Base-by-base conservation (phyloP, 441 rosid genomes). In the Viola pubescens region DNA sequence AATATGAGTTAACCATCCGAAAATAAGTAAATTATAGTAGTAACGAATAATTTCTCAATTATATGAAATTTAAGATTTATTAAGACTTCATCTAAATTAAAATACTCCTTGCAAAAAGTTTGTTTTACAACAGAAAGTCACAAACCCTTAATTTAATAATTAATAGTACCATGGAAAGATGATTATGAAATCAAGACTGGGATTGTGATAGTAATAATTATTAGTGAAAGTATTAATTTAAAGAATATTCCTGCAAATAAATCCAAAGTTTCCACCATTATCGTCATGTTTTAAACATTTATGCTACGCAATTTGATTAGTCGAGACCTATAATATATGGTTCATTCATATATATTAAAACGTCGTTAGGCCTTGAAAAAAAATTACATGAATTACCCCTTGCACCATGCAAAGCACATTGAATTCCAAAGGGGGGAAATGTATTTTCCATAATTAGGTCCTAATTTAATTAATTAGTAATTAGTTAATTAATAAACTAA, bases 211-310 rank as follows among this genome's bases (percentile, higher is more conserved):
- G 19, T 16, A 16, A 16, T 16, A 16, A 16, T 16, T 16, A 16
- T 16, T 16, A 16, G 19, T 16, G 1, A 0, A 16, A 16, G 19
- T 16, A 16, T 16, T 37, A 26, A 26, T 26, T 26, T 14, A 26
- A 70, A 53, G n/a, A 4, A 16, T 58, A 9, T 26, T 40, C 61
- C 73, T 43, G 41, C 78, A 69, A 52, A 71, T 71, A 67, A 63
- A 51, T 73, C 77, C 80, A 73, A 77, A 75, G 14, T 56, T 45
- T 53, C 52, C 58, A 66, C 10, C 71, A 60, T 47, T 70, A 66
- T 53, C 74, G 41, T 50, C 40, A 37, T 14, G n/a, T 4, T 58
- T 52, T 53, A 43, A 41, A 65, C 62, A 50, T n/a, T 40, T 14
- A 16, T 12, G 40, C 54, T 6, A 37, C 61, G 63, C 45, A 67